Base-by-base conservation (phyloP, 768 basidiomycete species). In the Lepiota brunneoincarnata region DNA sequence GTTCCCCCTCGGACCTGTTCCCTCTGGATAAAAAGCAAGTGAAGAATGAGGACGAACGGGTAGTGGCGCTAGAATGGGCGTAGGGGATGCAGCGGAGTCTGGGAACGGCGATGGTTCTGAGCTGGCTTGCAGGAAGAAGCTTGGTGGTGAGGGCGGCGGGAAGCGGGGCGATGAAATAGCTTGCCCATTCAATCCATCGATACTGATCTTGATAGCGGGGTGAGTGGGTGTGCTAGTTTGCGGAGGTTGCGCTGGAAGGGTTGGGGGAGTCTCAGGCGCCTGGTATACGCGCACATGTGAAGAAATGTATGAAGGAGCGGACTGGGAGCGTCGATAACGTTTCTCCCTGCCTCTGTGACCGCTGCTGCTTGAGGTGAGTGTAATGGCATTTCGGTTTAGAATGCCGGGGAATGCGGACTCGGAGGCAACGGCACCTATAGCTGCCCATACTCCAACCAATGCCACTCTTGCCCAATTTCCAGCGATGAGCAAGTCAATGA, bases 401-500 rank as follows among this genome's bases (percentile, higher is more conserved):
- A 24, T n/a, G 28, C 47, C 59, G 55, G 17, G 70, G 69, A 15
- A 63, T 56, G 20, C 31, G 6, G 65, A 63, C 55, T 73, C 74
- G 7, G 71, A 72, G 15, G 65, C 61, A 11, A 73, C 54, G 24
- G 69, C 57, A 9, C 67, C 71, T 39, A 78, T 61, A 10, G 61
- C 61, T 15, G 70, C 71, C 69, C 73, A 79, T 15, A 77, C 59
- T 0, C 74, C 44, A 26, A 74, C 65, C 58, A 75, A 60, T 6
- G 70, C 49, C 34, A 71, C 61, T 45, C 71, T 70, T 17, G 58
- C 57, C 20, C 61, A 21, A 57, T 69, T 69, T 46, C 67, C 64
- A 41, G 74, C 70, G 57, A 77, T 61, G 17, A 76, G 59, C 20
- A 76, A 60, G 60, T 81, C 78, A 36, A 78, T 62, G 37, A 69